Evolutionary conservation across 2,329 filamentous ascomycete genomes (phyloP), one percentile per base, ranked within the genome.

Genomic region (Davidsoniella neocaledoniae): DNA sequence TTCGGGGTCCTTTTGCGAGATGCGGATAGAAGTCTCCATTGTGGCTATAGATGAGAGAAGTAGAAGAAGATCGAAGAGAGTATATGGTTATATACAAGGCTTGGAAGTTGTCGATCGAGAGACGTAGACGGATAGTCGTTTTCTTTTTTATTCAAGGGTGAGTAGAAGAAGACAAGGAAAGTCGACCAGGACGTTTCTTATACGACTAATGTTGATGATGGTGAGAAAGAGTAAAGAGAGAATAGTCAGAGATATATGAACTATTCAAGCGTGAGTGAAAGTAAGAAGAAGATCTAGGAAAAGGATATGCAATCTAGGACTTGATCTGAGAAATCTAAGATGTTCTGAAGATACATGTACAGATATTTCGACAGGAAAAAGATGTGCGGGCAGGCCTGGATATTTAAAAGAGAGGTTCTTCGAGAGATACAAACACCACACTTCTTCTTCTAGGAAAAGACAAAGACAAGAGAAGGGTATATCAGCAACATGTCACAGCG

Each of bases 1-100:
- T 36, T 58, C 59, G 2, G 56, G 56, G 46, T 62, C 60, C 23
- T 54, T 47, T 10, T 54, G 50, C 2, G 53, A 48, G 38, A 54
- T 55, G 9, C 48, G 48, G 33, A 45, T 38, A 5, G 21, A 21
- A 25, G 42, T 39, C 10, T 53, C 48, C 41, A 41, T 48, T 17
- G 25, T 40, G 41, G 26, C 25, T 36, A 25, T 8, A 12, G 26
- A 33, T 33, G 10, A 9, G 26, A 33, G 26, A 43, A 23, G 40
- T 38, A 14, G 40, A 43, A 8, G 40, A 43, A 26, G 48, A 12
- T 12, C 37, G 6, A n/a, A 29, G 39, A 48, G 43, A 26, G 21
- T 40, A 14, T 43, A n/a, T 43, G 19, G 40, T 25, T 25, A 43
- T 43, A 43, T 2, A 17, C 39, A 41, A 41, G 40, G 12, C 19